A percentile compares a stretch with the other conserved stretches of the same genome.
These are phyloP conservation scores for Darksidea phi DNA, from an alignment of 495 filamentous ascomycete species.

Conservation along the genomic window DNA sequence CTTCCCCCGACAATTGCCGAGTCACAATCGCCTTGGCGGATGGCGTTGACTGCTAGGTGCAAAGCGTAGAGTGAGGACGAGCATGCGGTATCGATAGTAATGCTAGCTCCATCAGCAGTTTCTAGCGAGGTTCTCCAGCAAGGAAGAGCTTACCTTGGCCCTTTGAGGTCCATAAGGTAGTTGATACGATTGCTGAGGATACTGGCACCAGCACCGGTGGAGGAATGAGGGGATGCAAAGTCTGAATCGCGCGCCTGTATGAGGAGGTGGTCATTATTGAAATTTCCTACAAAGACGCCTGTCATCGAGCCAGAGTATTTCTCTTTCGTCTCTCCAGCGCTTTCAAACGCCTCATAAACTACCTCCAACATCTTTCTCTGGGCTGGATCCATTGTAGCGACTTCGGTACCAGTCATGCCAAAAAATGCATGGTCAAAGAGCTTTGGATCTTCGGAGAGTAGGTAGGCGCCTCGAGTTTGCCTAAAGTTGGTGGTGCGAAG, in stretches of 20 bases:
- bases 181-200: constrained; percentile 32
- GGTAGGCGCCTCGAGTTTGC: constrained; percentile 5
- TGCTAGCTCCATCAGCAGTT: background rate
- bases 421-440: constrained; percentile 30
- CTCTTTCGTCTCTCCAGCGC: constrained; percentile 34
- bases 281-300: constrained; percentile 26
- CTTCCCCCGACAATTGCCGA: constrained; percentile 39
- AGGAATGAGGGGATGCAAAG: background rate
- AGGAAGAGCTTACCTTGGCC: constrained; percentile 19
- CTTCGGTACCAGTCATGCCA: constrained; percentile 4
- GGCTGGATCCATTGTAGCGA: constrained; percentile 19
- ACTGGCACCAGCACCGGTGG: constrained; percentile 1
- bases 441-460: constrained; percentile 19
- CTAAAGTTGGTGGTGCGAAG: too few relatives aligned
- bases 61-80: constrained; percentile 37
- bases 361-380: constrained; percentile 32
- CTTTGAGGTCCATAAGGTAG: constrained; percentile 24
- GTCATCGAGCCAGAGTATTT: constrained; percentile 32
- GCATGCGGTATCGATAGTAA: constrained; percentile 22
- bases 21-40: constrained; percentile 33
- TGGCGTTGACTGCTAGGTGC: constrained; percentile 33
- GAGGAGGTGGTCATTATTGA: constrained; percentile 11
- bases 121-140: too few relatives aligned
- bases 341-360: constrained; percentile 40
- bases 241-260: constrained; percentile 26